Evolutionary conservation across 140 eudicot species (phyloP).

Genomic region (Flaveria floridana): DNA sequence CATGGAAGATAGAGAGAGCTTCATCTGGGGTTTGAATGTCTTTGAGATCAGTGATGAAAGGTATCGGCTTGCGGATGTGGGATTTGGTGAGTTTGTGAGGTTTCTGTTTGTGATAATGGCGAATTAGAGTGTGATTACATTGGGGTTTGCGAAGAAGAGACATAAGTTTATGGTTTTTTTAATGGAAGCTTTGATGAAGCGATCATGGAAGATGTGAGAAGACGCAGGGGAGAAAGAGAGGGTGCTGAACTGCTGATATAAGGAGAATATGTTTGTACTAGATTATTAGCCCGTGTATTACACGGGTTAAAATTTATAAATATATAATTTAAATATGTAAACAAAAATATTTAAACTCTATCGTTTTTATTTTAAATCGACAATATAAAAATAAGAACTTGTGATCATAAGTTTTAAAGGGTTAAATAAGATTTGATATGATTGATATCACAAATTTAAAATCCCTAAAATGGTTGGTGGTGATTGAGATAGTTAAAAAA

Average conservation of each 20-base stretch:
- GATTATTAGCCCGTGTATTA: too few species aligned
- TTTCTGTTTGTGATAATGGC: conserved; percentile 36
- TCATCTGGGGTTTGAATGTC: conserved; percentile 55
- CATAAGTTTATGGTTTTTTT: conserved; percentile 2
- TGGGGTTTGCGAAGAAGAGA: conserved; percentile 23
- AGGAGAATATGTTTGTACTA: too few species aligned
- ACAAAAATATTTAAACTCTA: too few species aligned
- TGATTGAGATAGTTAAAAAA: too few species aligned
- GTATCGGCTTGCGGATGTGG: conserved; percentile 49
- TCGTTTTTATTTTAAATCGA: too few species aligned
- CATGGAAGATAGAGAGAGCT: conserved; percentile 50
- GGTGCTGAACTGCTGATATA: background rate
- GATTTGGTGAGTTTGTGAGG: conserved; percentile 41
- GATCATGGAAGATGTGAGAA: conserved; percentile 19
- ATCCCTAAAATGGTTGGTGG: too few species aligned
- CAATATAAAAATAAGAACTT: too few species aligned
- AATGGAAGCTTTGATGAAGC: conserved; percentile 7
- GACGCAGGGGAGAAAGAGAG: background rate
- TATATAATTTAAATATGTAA: too few species aligned
- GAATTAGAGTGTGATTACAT: conserved; percentile 14
- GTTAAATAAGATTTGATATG: too few species aligned
- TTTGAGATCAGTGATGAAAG: conserved; percentile 65
- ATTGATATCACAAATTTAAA: too few species aligned
- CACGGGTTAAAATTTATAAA: too few species aligned
- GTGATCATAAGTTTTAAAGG: too few species aligned